Evolutionary conservation across 805 yeast species (phyloP).

Genomic region (Ogataea philodendri): DNA sequence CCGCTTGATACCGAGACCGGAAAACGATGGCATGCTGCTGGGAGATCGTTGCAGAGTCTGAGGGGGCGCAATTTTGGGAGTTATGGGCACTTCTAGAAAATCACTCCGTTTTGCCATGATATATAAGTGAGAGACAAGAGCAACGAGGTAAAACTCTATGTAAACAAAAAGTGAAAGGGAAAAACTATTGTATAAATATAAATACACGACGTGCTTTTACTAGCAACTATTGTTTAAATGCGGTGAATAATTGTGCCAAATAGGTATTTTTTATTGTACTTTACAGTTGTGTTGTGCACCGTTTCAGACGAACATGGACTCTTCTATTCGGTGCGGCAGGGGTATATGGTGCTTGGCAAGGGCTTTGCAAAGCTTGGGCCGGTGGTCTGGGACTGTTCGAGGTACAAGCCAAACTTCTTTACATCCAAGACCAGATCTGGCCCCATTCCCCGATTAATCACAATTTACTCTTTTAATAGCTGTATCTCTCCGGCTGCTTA

Average conservation of each 20-base stretch:
- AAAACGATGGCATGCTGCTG: conserved; percentile 3
- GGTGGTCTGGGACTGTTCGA: too few species aligned
- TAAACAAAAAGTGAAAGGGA: conserved; percentile 4
- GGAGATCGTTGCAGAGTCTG: conserved; percentile 28
- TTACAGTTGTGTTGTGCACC: not conserved
- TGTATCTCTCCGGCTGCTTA: too few species aligned
- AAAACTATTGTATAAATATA: conserved; percentile 9
- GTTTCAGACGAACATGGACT: conserved; percentile 1
- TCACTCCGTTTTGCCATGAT: conserved; percentile 8
- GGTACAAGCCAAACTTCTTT: too few species aligned
- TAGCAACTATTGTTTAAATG: conserved; percentile 6
- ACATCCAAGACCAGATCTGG: too few species aligned
- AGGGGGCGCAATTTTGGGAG: conserved; percentile 17
- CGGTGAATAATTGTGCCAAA: conserved; percentile 3
- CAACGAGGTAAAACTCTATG: not conserved
- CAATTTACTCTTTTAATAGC: too few species aligned
- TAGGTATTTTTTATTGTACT: too few species aligned
- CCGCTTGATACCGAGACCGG: conserved; percentile 30
- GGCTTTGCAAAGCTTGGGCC: too few species aligned
- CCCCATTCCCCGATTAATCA: too few species aligned
- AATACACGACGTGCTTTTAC: not conserved
- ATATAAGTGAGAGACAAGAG: conserved; percentile 5
- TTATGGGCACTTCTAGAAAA: conserved; percentile 30
- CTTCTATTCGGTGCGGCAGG: conserved; percentile 1
- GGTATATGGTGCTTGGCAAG: not conserved